Evolutionary conservation across 179 eudicot species (phyloP), one percentile per base, ranked within the genome.

Genomic region (Corrigiola litoralis): DNA sequence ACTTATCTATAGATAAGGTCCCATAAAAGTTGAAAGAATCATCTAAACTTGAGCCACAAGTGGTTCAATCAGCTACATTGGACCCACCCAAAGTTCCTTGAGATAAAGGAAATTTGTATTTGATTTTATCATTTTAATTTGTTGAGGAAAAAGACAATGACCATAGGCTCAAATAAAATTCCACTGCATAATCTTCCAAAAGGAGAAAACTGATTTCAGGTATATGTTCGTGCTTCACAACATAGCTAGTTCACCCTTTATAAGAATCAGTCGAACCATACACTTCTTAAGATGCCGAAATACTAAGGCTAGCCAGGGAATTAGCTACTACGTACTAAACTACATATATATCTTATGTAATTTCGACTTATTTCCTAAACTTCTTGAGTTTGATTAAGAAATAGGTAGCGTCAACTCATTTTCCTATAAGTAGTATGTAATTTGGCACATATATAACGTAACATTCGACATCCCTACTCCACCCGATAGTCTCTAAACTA

Each of bases 1-100:
- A 59, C 21, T 50, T 45, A 61, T 70, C 24, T 48, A 32, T 34
- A 54, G 68, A 75, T 75, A 75, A 70, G 79, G 42, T 14, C 52
- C 53, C 68, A 17, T 70, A 25, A 70, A 65, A 63, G 59, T 54
- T 41, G 52, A 67, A 52, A 52, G 37, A 41, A 25, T 37, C 37
- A 59, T 45, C 59, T 17, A 48, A 76, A 72, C 72, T 21, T 50
- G 49, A 76, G 29, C 83, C 83, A 82, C 81, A 76, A 65, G 56
- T 74, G 71, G 71, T 69, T 63, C 71, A 29, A 58, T 73, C 83
- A 74, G n/a, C 47, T 69, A 12, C 4, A 17, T 54, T 69, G 74
- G 67, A 38, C 55, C 81, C 55, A 23, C 57, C 50, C 57, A 37
- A 62, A 63, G 72, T 63, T 49, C 58, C 59, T 51, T 58, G 13